A percentile compares a stretch with the other conserved stretches of the same genome.
Conservation (phyloP, 2,329 filamentous ascomycete species). For the Apiospora koreana region DNA sequence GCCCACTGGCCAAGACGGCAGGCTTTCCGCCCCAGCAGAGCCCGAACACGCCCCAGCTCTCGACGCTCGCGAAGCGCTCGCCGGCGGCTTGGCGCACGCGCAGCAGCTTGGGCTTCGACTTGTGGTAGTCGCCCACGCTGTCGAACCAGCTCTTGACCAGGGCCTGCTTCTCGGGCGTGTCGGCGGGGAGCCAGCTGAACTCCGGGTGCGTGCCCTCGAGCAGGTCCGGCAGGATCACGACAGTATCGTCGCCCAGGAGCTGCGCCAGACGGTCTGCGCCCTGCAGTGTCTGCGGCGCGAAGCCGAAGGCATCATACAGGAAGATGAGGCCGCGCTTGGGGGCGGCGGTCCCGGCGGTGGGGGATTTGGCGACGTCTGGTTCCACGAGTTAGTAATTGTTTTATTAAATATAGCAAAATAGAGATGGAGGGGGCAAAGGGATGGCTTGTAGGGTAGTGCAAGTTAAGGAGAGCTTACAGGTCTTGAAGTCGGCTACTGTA, state of each 20-base stretch:
- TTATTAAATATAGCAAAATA: neutral
- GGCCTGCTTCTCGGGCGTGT: conserved; percentile 45
- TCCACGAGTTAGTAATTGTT: neutral
- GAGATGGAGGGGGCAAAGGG: too few species aligned
- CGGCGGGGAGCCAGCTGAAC: conserved; percentile 36
- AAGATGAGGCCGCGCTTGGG: conserved; percentile 38
- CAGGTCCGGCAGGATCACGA: conserved; percentile 43
- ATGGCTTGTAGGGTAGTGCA: too few species aligned
- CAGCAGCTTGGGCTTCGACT: conserved; percentile 33
- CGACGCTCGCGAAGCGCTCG: conserved; percentile 35
- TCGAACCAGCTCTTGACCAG: conserved; percentile 33
- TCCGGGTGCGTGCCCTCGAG: conserved; percentile 39
- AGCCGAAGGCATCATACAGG: conserved; percentile 51
- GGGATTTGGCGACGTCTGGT: conserved; percentile 38
- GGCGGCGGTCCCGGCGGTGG: conserved; percentile 25
- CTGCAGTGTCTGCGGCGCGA: conserved; percentile 46
- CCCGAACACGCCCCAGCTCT: conserved; percentile 44
- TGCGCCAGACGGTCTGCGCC: conserved; percentile 47
- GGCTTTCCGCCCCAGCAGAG: conserved; percentile 54
- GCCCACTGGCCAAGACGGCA: conserved; percentile 37
- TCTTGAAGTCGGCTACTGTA: conserved; percentile 41
- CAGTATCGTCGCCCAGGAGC: conserved; percentile 28
- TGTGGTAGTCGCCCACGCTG: conserved; percentile 29
- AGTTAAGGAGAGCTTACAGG: conserved; percentile 34
- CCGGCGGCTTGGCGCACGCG: conserved; percentile 33